Conservation (phyloP, 352 stramenopile genomes). For the Phytophthora kernoviae region DNA sequence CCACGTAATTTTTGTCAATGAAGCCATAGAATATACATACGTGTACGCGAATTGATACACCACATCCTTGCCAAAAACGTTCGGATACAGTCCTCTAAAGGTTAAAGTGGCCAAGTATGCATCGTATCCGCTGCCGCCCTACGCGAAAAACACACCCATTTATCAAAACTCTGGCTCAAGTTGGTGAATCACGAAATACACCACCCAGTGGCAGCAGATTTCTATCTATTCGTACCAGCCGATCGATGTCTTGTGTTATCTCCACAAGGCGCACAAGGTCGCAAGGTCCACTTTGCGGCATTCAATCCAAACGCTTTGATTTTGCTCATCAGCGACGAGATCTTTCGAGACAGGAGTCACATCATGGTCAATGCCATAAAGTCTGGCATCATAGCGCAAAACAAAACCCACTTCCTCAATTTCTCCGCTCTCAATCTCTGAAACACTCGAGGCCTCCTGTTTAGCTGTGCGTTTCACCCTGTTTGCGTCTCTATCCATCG, state of each 20-base stretch:
- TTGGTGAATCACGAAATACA: background rate
- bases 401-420: constrained; percentile 56
- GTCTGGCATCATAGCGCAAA: constrained; percentile 65
- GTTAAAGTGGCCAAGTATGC: constrained; percentile 65
- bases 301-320: constrained; percentile 81
- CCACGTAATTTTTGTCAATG: background rate
- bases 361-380: constrained; percentile 70
- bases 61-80: constrained; percentile 67
- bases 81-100: constrained; percentile 79
- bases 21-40: constrained; percentile 39
- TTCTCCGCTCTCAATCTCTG: constrained; percentile 18
- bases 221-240: constrained; percentile 33
- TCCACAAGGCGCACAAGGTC: constrained; percentile 64
- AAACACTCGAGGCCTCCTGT: constrained; percentile 8
- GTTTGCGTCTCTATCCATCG: constrained; percentile 21
- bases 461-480: constrained; percentile 9
- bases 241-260: constrained; percentile 71
- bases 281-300: constrained; percentile 54
- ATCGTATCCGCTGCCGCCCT: constrained; percentile 69
- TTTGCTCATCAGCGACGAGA: constrained; percentile 59
- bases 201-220: background rate
- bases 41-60: constrained; percentile 84
- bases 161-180: background rate
- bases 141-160: background rate
- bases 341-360: constrained; percentile 42